Conservation (phyloP, 2,329 filamentous ascomycete species). For the Nemania sp. region DNA sequence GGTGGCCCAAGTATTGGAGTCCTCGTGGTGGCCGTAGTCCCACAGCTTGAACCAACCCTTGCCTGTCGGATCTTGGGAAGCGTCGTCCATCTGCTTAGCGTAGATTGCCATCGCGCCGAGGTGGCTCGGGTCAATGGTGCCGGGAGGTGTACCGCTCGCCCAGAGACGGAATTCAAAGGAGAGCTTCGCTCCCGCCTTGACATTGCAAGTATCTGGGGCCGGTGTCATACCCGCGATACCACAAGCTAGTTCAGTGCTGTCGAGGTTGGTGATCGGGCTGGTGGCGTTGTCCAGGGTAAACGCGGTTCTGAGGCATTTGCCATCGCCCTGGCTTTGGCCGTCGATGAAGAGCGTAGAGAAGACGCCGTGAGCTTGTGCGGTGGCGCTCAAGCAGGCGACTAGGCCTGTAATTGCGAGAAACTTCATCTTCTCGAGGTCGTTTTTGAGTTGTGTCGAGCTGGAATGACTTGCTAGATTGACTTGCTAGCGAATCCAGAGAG, state of each 20-base stretch:
- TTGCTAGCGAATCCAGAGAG: too few relatives aligned
- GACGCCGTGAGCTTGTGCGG: slow-evolving; percentile 16
- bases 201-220: too few relatives aligned
- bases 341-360: slow-evolving; percentile 26
- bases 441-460: too few relatives aligned
- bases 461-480: too few relatives aligned
- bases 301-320: slow-evolving; percentile 23
- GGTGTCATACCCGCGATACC: neutral
- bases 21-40: slow-evolving; percentile 34
- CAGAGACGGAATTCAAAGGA: slow-evolving; percentile 25
- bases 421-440: neutral
- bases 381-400: neutral
- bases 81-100: slow-evolving; percentile 10
- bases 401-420: neutral
- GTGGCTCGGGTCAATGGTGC: slow-evolving; percentile 20
- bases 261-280: slow-evolving; percentile 22
- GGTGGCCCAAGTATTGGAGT: slow-evolving; percentile 30
- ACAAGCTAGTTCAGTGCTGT: slow-evolving; percentile 19
- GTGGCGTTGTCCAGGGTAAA: slow-evolving; percentile 12
- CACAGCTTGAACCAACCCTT: slow-evolving; percentile 27
- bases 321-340: slow-evolving; percentile 13
- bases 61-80: slow-evolving; percentile 5
- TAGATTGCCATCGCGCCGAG: slow-evolving; percentile 25
- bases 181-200: slow-evolving; percentile 14
- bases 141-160: slow-evolving; percentile 13